Base-by-base conservation (phyloP, 768 basidiomycete genomes). In the Candolleomyces eurysporus region DNA sequence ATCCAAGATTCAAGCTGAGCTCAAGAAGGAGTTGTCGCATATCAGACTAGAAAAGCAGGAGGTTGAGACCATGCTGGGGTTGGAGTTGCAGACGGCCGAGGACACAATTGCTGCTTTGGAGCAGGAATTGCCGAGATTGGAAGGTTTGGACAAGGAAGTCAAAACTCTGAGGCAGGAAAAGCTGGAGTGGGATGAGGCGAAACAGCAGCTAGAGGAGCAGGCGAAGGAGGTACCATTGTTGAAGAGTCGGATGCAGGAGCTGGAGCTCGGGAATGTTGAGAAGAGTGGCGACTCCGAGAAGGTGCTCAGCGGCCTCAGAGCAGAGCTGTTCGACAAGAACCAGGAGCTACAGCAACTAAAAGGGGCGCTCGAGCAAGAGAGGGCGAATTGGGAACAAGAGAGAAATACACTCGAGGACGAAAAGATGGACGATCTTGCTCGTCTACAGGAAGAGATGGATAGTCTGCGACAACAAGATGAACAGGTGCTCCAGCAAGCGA, bases 41-140 rank as follows among this genome's bases (percentile, higher is more conserved):
- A 72, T 90, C 51, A 78, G 75, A 61, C 68, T 88, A 58, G 91
- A 92, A 70, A 92, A 90, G 74, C 81, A 85, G 53, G 82, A 89
- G 65, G 75, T 87, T 14, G 86, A 90, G 70, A 85, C 85, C 2
- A 79, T 81, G 63, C 77, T 88, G 75, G 78, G 79, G 1, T 77
- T 87, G 77, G 90, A 92, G 62, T 72, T 89, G 43, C 86, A 88
- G 68, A 81, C 72, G 50, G 85, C 88, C 0, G 84, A 90, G 67
- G 89, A 90, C 52, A 86, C 82, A 40, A 84, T 89, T 48, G 72
- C 75, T 17, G 78, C 82, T 1, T 67, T 91, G 57, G 82, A 88
- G 71, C 71, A 76, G 58, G 84, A 90, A 57, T 66, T 87, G 30
- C 81, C 79, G 7, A 76, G 78, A 62, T 70, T 86, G 32, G 81